Percentiles rank a stretch among this genome's conserved stretches.
These are phyloP conservation scores for Eucalyptus cladocalyx DNA, from an alignment of 345 rosid genomes.

Conservation along the genomic window DNA sequence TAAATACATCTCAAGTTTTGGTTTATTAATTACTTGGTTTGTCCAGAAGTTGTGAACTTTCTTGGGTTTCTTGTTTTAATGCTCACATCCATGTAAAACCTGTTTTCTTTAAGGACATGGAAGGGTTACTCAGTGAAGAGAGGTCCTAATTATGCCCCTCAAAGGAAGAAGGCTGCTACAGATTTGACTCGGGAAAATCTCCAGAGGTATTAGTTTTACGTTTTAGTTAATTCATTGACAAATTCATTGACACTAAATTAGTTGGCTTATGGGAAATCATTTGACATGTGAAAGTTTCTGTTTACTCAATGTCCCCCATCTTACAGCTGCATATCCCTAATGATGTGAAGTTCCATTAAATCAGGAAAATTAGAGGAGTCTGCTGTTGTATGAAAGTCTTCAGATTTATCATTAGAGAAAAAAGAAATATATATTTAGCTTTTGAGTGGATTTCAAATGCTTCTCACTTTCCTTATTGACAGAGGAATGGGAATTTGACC, in stretches of 20 bases:
- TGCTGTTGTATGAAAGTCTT: background rate
- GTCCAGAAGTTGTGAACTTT: background rate
- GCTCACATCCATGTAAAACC: background rate
- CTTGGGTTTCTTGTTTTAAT: background rate
- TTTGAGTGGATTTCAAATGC: background rate
- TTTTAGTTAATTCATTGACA: background rate
- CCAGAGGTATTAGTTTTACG: slow-evolving; percentile 30
- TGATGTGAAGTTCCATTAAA: background rate
- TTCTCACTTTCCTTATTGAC: background rate
- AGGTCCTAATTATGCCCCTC: slow-evolving; percentile 81
- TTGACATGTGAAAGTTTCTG: background rate
- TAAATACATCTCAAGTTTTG: slow-evolving; percentile 8
- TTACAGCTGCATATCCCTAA: background rate
- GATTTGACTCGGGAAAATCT: slow-evolving; percentile 90
- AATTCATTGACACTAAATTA: background rate
- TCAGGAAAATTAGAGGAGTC: background rate
- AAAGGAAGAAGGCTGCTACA: slow-evolving; percentile 62
- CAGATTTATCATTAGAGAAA: background rate
- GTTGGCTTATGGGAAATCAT: background rate
- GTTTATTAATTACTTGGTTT: background rate
- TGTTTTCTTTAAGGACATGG: slow-evolving; percentile 47
- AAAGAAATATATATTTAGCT: background rate
- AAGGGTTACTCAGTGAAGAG: slow-evolving; percentile 66
- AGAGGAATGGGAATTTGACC: background rate
- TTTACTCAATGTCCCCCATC: background rate